A percentile compares a stretch with the other conserved stretches of the same genome.
These are phyloP conservation scores for Eucalyptus erythrocorys DNA, from an alignment of 345 rosid genomes.

Conservation along the genomic window DNA sequence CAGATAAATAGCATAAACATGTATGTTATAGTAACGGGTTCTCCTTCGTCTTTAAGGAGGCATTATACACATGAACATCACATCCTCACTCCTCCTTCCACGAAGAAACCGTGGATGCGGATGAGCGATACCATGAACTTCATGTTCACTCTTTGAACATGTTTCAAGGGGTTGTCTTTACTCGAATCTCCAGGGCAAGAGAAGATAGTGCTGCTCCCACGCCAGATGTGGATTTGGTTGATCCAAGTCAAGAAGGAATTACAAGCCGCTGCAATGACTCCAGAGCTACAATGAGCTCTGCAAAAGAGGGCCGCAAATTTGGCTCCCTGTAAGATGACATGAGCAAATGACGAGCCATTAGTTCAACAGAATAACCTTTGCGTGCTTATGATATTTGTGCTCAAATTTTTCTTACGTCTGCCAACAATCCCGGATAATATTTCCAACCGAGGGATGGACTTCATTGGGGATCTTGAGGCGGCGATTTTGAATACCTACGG, in stretches of 20 bases:
- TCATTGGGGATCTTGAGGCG: slow-evolving; percentile 92
- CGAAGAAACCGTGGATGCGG: background rate
- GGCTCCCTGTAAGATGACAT: slow-evolving; percentile 49
- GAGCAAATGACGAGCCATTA: background rate
- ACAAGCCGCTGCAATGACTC: slow-evolving; percentile 68
- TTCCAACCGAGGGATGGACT: slow-evolving; percentile 72
- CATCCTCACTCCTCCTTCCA: background rate
- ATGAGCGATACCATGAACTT: background rate
- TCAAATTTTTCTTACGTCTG: slow-evolving; percentile 52
- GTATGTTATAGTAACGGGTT: too few relatives aligned
- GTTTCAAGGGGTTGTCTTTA: slow-evolving; percentile 46
- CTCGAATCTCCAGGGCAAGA: slow-evolving; percentile 33
- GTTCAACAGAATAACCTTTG: background rate
- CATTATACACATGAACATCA: background rate
- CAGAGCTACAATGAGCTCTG: slow-evolving; percentile 52
- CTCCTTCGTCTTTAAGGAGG: too few relatives aligned
- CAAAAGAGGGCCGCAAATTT: slow-evolving; percentile 76
- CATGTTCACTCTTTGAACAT: slow-evolving; percentile 25
- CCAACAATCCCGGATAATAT: slow-evolving; percentile 88
- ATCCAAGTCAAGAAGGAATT: slow-evolving; percentile 39
- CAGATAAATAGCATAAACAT: too few relatives aligned
- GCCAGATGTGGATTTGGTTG: slow-evolving; percentile 16
- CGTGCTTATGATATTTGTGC: background rate
- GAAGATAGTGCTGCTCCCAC: slow-evolving; percentile 1
- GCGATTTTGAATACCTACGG: slow-evolving; percentile 91